Percentiles rank a stretch among this genome's conserved stretches.
These are phyloP conservation scores for Phytophthora capsici DNA, from an alignment of 352 stramenopile species.

Conservation along the genomic window DNA sequence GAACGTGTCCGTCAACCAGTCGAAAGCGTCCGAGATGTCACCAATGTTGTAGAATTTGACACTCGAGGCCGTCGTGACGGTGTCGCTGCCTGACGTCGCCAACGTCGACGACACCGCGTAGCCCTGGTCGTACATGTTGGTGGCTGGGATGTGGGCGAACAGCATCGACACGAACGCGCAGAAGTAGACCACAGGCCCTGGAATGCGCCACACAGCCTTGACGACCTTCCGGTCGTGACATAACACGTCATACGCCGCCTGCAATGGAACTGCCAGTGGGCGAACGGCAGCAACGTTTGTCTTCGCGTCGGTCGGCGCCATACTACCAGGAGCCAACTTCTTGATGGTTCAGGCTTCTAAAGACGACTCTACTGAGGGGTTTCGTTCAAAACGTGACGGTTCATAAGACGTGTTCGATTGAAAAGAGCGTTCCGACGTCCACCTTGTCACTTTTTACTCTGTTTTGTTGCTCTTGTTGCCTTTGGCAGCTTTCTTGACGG, in stretches of 20 bases:
- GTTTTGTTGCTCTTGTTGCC: conserved; percentile 16
- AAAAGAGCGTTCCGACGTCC: neutral
- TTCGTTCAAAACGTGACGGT: neutral
- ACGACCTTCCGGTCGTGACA: conserved; percentile 49
- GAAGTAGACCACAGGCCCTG: conserved; percentile 47
- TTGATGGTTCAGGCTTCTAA: neutral
- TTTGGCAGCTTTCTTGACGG: neutral
- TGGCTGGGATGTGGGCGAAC: conserved; percentile 48
- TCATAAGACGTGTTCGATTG: neutral
- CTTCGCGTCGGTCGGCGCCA: neutral
- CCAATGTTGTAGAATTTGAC: conserved; percentile 61
- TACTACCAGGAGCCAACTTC: neutral
- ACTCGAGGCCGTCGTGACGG: conserved; percentile 45
- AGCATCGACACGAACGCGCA: conserved; percentile 54
- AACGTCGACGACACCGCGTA: conserved; percentile 41
- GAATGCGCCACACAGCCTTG: conserved; percentile 40
- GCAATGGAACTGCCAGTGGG: conserved; percentile 17
- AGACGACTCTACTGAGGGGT: conserved; percentile 12
- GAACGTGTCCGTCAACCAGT: conserved; percentile 51
- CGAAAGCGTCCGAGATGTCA: conserved; percentile 44
- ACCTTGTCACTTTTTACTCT: conserved; percentile 16
- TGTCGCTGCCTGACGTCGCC: conserved; percentile 52
- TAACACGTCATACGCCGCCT: conserved; percentile 39
- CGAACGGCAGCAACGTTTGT: neutral
- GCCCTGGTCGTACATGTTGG: conserved; percentile 42